Conservation (phyloP, 495 filamentous ascomycete genomes). For the Haplographium delicatum region DNA sequence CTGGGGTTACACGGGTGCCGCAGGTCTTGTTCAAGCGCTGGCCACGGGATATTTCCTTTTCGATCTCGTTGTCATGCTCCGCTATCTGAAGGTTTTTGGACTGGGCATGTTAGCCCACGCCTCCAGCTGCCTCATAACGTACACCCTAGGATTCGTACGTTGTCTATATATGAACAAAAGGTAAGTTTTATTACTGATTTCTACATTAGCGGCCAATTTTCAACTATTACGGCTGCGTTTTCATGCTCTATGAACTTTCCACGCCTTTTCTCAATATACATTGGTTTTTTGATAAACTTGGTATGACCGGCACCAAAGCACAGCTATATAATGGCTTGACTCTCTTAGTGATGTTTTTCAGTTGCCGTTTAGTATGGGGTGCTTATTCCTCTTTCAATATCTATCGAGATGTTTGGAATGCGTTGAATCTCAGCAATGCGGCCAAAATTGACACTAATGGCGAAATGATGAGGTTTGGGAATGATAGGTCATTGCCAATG, state of each 20-base stretch:
- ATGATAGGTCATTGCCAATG: constrained; percentile 51
- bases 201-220: constrained; percentile 71
- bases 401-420: constrained; percentile 72
- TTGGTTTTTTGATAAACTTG: constrained; percentile 98
- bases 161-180: not conserved
- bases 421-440: constrained; percentile 35
- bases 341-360: constrained; percentile 72
- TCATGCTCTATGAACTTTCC: constrained; percentile 96
- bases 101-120: constrained; percentile 86
- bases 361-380: constrained; percentile 85
- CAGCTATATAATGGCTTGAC: constrained; percentile 85
- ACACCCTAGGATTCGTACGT: constrained; percentile 87
- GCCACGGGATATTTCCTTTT: constrained; percentile 94
- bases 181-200: constrained; percentile 7
- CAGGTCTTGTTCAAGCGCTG: constrained; percentile 76
- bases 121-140: constrained; percentile 78
- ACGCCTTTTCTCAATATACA: constrained; percentile 92
- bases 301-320: constrained; percentile 73
- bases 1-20: constrained; percentile 81
- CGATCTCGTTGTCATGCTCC: constrained; percentile 71
- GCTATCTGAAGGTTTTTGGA: constrained; percentile 76
- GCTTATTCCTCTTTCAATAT: constrained; percentile 74
- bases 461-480: constrained; percentile 39
- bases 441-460: constrained; percentile 26
- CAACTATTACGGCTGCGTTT: constrained; percentile 83